phyloP scores from a whole-genome alignment of 148 eudicot species.

The Fallopia convolvulus region DNA sequence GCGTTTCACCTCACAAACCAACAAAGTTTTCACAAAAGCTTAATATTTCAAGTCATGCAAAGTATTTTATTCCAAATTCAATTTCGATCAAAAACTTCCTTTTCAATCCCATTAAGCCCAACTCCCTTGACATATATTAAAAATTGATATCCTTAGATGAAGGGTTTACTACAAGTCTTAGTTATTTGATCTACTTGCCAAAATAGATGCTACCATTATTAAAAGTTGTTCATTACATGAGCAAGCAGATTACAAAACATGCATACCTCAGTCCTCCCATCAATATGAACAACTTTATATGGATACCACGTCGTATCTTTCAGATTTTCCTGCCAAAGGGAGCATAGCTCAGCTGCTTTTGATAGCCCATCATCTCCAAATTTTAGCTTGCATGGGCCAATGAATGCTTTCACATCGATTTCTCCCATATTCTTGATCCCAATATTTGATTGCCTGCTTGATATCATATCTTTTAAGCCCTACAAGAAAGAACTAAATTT shows the following conservation, averaged over 20 bases:
- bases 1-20: background rate
- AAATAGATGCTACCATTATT: background rate
- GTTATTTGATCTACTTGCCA: background rate
- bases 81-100: background rate
- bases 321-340: slow-evolving; percentile 79
- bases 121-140: background rate
- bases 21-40: background rate
- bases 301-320: slow-evolving; percentile 76
- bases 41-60: background rate
- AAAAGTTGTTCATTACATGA: background rate
- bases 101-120: background rate
- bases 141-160: background rate
- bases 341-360: slow-evolving; percentile 64
- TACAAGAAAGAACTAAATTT: slow-evolving; percentile 17
- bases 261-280: slow-evolving; percentile 45
- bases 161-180: background rate
- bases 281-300: slow-evolving; percentile 31
- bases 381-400: slow-evolving; percentile 43
- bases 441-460: slow-evolving; percentile 34
- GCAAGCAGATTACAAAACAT: background rate
- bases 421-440: slow-evolving; percentile 92
- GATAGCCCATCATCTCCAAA: slow-evolving; percentile 34
- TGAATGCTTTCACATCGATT: slow-evolving; percentile 59
- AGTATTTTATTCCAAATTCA: background rate
- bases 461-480: slow-evolving; percentile 46